These are phyloP conservation scores for Aspergillus caelatus DNA, from an alignment of 2,329 filamentous ascomycete species.

Conservation along the genomic window DNA sequence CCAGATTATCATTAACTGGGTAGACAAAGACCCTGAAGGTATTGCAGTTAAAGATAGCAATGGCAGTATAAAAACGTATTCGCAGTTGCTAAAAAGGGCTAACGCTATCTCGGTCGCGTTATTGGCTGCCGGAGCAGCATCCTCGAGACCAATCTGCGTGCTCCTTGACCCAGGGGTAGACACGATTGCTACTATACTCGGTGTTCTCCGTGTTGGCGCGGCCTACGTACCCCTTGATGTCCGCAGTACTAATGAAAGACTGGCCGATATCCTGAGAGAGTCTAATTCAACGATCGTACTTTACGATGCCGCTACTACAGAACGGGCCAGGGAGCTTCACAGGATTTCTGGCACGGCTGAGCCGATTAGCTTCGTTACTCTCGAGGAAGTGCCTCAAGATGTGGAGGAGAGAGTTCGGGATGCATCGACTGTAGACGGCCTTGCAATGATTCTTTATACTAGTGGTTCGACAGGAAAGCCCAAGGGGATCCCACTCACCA, in stretches of 20 bases:
- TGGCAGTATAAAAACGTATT: constrained; percentile 11
- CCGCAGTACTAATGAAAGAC: constrained; percentile 1
- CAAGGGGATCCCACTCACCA: constrained; percentile 16
- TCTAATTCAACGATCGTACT: constrained; percentile 1
- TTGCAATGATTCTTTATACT: constrained; percentile 20
- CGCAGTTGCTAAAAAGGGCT: constrained; percentile 6
- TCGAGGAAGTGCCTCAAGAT: constrained; percentile 7
- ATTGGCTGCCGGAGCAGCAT: constrained; percentile 1
- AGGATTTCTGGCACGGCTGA: not conserved
- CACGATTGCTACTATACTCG: not conserved
- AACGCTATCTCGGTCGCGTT: constrained; percentile 11
- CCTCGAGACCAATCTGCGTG: constrained; percentile 5
- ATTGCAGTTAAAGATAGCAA: constrained; percentile 9
- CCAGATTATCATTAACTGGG: constrained; percentile 7
- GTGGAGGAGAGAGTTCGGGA: not conserved
- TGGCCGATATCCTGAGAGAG: constrained; percentile 6
- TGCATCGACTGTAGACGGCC: not conserved
- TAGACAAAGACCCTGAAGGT: constrained; percentile 12
- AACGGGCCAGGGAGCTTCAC: constrained; percentile 4
- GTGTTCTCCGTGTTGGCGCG: not conserved
- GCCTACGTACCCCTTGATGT: constrained; percentile 9
- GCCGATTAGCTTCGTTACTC: not conserved
- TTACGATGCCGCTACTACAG: constrained; percentile 1
- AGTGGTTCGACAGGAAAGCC: constrained; percentile 19
- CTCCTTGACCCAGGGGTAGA: constrained; percentile 14